Conservation (phyloP, 805 yeast genomes). For the Vanderwaltozyma verrucispora region DNA sequence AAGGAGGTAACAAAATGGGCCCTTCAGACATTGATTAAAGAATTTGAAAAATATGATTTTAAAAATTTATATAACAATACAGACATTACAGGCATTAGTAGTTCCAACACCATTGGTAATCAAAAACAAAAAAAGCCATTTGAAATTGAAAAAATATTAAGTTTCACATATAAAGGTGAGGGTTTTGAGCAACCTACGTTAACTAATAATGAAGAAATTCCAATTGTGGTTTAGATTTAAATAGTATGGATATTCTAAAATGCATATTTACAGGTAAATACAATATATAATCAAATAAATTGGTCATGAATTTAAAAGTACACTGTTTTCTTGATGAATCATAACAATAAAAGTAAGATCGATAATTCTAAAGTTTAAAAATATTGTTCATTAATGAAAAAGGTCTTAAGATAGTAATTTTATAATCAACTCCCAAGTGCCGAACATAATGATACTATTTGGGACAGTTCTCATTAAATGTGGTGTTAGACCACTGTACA, state of each 20-base stretch:
- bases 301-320: too few species aligned
- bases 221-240: not conserved
- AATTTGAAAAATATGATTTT: slow-evolving; percentile 48
- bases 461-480: slow-evolving; percentile 96
- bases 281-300: not conserved
- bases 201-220: not conserved
- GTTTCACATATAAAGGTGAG: slow-evolving; percentile 38
- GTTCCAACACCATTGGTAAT: slow-evolving; percentile 43
- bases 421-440: slow-evolving; percentile 90
- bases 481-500: slow-evolving; percentile 97
- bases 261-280: slow-evolving; percentile 3
- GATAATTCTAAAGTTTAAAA: too few species aligned
- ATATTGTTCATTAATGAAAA: too few species aligned
- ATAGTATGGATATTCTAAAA: not conserved
- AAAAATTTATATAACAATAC: slow-evolving; percentile 32
- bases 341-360: too few species aligned
- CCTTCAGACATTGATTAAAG: slow-evolving; percentile 39
- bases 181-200: not conserved
- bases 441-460: slow-evolving; percentile 96
- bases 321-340: too few species aligned
- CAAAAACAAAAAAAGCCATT: slow-evolving; percentile 23
- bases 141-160: slow-evolving; percentile 32
- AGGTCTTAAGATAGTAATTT: slow-evolving; percentile 41
- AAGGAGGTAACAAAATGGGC: slow-evolving; percentile 70
- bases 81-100: slow-evolving; percentile 49